Percentiles rank a stretch among this genome's conserved stretches.
These are phyloP conservation scores for Penicillium pancosmium DNA, from an alignment of 495 filamentous ascomycete species.

Conservation along the genomic window DNA sequence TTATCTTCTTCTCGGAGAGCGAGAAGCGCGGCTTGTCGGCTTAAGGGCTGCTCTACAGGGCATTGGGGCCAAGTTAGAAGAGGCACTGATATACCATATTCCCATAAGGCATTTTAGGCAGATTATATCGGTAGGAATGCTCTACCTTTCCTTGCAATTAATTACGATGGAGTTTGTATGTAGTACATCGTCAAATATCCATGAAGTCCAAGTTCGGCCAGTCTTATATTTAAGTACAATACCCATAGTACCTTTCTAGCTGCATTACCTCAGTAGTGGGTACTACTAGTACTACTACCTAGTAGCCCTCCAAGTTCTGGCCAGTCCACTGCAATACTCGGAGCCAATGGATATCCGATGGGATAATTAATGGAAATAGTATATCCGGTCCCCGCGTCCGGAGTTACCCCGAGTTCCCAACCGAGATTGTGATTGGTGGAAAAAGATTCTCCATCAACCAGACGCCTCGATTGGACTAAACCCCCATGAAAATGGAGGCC, in stretches of 20 bases:
- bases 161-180: not conserved
- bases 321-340: no score
- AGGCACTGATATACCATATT: not conserved
- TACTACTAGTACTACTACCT: no score
- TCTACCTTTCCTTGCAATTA: not conserved
- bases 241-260: no score
- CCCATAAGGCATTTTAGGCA: not conserved
- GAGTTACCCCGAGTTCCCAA: conserved; percentile 31
- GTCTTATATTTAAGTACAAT: no score
- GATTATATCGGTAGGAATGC: not conserved
- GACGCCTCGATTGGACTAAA: conserved; percentile 1
- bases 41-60: not conserved
- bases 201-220: no score
- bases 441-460: conserved; percentile 38
- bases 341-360: not conserved
- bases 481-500: conserved; percentile 3
- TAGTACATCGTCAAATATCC: no score
- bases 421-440: conserved; percentile 34
- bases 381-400: conserved; percentile 21
- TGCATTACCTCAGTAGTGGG: no score
- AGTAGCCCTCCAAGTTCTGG: no score
- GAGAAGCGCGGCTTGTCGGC: conserved; percentile 80
- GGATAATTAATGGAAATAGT: not conserved
- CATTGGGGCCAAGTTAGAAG: not conserved
- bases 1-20: conserved; percentile 96